These are phyloP conservation scores for Aspergillus puulaauensis DNA, from an alignment of 2,329 filamentous ascomycete genomes.

Conservation along the genomic window DNA sequence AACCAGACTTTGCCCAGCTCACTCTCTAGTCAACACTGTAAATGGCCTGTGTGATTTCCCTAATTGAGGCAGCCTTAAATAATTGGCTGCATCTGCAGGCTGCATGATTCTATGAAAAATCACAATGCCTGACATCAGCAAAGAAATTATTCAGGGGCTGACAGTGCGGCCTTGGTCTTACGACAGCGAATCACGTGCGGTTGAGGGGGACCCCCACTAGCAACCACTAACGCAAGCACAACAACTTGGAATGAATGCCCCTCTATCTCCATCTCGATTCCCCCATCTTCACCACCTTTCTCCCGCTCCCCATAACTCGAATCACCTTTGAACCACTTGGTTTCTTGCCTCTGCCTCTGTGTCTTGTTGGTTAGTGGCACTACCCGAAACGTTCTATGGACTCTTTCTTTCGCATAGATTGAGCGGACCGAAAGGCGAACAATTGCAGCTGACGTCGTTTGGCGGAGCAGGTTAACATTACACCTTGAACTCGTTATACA, in stretches of 20 bases:
- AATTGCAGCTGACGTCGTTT: constrained; percentile 31
- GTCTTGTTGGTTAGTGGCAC: constrained; percentile 12
- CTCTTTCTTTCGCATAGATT: neutral
- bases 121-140: constrained; percentile 9
- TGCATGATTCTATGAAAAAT: neutral
- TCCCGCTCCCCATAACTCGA: constrained; percentile 13
- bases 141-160: constrained; percentile 7
- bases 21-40: neutral
- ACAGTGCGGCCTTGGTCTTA: constrained; percentile 19
- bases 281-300: constrained; percentile 15
- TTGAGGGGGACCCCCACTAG: constrained; percentile 24
- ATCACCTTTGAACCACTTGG: neutral
- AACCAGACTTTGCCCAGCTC: too few species aligned
- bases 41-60: neutral
- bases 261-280: constrained; percentile 31
- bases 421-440: constrained; percentile 15
- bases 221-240: constrained; percentile 27
- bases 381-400: neutral
- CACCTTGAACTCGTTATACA: constrained; percentile 18
- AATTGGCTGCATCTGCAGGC: constrained; percentile 7
- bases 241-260: constrained; percentile 32
- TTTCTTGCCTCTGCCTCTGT: constrained; percentile 16
- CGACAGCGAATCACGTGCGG: constrained; percentile 22
- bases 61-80: neutral
- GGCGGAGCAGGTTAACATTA: constrained; percentile 24